A percentile compares a stretch with the other conserved stretches of the same genome.
Conservation (phyloP, 805 yeast species). For the Nadsonia fulvescens region DNA sequence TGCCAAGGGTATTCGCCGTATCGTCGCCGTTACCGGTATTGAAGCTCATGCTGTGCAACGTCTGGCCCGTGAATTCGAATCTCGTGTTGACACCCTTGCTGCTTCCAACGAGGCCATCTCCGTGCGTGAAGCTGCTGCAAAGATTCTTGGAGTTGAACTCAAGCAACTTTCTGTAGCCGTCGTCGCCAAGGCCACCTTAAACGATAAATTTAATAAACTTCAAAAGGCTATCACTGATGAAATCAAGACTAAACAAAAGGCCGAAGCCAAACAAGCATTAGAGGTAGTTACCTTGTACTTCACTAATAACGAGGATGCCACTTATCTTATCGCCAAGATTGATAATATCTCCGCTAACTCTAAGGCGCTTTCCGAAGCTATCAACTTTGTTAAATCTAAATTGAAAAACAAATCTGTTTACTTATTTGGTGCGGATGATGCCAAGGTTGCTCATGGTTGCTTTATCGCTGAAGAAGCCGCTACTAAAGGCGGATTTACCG, state of each 20-base stretch:
- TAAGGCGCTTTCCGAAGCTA: slow-evolving; percentile 86
- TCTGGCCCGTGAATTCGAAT: slow-evolving; percentile 54
- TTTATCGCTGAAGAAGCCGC: slow-evolving; percentile 60
- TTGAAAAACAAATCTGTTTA: slow-evolving; percentile 60
- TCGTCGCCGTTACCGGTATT: slow-evolving; percentile 88
- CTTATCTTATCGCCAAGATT: slow-evolving; percentile 48
- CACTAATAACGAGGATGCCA: slow-evolving; percentile 31
- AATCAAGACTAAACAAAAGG: slow-evolving; percentile 71
- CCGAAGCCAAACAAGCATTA: slow-evolving; percentile 63
- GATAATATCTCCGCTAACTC: slow-evolving; percentile 57
- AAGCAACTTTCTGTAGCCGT: slow-evolving; percentile 74
- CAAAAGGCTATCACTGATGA: slow-evolving; percentile 84
- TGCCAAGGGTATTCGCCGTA: slow-evolving; percentile 96
- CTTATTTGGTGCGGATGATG: slow-evolving; percentile 54
- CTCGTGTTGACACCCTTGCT: slow-evolving; percentile 39
- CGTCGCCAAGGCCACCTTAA: slow-evolving; percentile 57
- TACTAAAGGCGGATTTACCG: slow-evolving; percentile 54
- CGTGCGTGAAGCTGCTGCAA: slow-evolving; percentile 62
- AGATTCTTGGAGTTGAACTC: slow-evolving; percentile 67
- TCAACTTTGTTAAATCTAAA: slow-evolving; percentile 63
- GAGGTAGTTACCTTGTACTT: slow-evolving; percentile 64
- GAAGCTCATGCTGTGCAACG: slow-evolving; percentile 85
- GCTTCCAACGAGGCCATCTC: slow-evolving; percentile 56
- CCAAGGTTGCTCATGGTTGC: slow-evolving; percentile 89
- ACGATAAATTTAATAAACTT: slow-evolving; percentile 52